Base-by-base conservation (phyloP, 192 early-diverging fungal species). In the Coemansia sp. region DNA sequence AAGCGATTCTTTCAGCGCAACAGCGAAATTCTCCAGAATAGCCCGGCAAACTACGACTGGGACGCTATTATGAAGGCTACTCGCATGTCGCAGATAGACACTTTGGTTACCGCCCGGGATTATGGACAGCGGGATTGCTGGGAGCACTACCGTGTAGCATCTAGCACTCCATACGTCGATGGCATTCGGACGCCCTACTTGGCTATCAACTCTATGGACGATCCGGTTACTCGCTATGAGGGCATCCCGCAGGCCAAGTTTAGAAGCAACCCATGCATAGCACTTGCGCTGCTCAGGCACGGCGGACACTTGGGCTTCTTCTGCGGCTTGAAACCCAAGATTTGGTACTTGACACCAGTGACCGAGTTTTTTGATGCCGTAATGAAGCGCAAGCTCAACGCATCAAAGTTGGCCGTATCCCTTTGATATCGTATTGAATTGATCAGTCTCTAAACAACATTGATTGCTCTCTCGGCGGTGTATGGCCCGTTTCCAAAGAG, bases 291-390 rank as follows among this genome's bases (percentile, higher is more conserved):
- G 11, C 94, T 93, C 18, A 62, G 66, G 11, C 79, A 85, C 43
- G 96, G 96, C 37, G 96, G 96, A 2, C 96, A 98, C 70, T 70
- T 98, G 66, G 96, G 93, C 0, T 95, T 92, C 88, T 85, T 85
- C 26, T 70, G 74, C 18, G 71, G 71, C 9, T 9, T 72, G 21
- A 18, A 26, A 13, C 69, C 77, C 1, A 53, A 48, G n/a, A 69
- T 74, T 23, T 92, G 91, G 91, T 82, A 80, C 34, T 68, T 85
- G 8, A 73, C 82, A 3, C 91, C 89, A 14, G 63, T 91, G 14
- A 70, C 71, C 37, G 87, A 91, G 69, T 92, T 86, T 39, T 68
- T 80, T 6, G 62, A 62, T 14, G 64, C 64, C 3, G 46, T 60
- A 6, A n/a, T 71, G 16, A 38, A 55, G 56, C 43, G 33, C 61